Base-by-base conservation (phyloP, 2,329 filamentous ascomycete species). In the Amauroascus niger region DNA sequence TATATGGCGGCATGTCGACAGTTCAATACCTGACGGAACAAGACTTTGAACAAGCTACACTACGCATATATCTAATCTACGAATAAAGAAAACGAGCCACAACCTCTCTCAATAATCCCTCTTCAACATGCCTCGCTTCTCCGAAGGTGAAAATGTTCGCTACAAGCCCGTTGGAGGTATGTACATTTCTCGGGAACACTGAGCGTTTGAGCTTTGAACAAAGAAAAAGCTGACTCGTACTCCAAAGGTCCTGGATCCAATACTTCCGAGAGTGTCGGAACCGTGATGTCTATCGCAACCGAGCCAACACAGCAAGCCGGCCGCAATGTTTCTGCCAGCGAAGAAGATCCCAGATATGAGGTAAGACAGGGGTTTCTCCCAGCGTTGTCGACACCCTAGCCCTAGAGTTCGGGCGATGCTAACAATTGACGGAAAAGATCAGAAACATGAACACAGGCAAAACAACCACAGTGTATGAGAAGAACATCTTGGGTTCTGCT, bases 81-180 rank as follows among this genome's bases (percentile, higher is more conserved):
- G 3, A 2, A 9, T 3, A 16, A n/a, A 32, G 33, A 6, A 3
- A 22, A 20, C 4, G 7, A 6, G 6, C 30, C 4, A 35, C 7
- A 32, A 46, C 18, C 24, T 20, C 20, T 46, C 8, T 7, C 47
- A 3, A 26, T 26, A 39, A 26, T 26, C 7, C 16, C 2, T 30
- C n/a, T 16, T 30, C 32, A 55, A 26, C 13, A 56, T 56, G 54
- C 49, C 54, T 53, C 54, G 49, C 28, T 56, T 39, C 40, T 39
- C 24, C 20, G 26, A 50, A 45, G 54, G 66, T 26, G 57, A 67
- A 32, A 62, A 57, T 8, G 67, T 70, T 37, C 60, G 61, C 30
- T 70, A 70, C 58, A 69, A 68, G 57, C 67, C 67, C 11, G 62
- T 70, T 37, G 67, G 67, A 43, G 67, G 67, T 68, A 59, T 32